These are phyloP conservation scores for barrel medic (Medicago truncatula) DNA, from an alignment of 306 rosid species.

Conservation along the genomic window MtrunA17r5.0-ANR NC_053047.1:39978001-39978500, in stretches of 20 bases:
- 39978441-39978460: not conserved
- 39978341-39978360: no score
- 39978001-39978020: conserved; percentile 88
- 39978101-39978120: conserved; percentile 85
- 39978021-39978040: conserved; percentile 67
- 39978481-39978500: not conserved
- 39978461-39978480: not conserved
- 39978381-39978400: no score
- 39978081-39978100: conserved; percentile 83
- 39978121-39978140: conserved; percentile 57
- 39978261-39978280: not conserved
- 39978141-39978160: conserved; percentile 1
- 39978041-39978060: conserved; percentile 89
- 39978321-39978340: no score
- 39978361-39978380: no score
- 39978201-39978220: not conserved
- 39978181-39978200: not conserved
- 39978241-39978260: not conserved
- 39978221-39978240: conserved; percentile 12
- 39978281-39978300: not conserved
- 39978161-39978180: not conserved
- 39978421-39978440: not conserved
- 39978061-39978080: conserved; percentile 96
- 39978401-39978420: not conserved
- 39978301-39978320: not conserved